Base-by-base conservation (phyloP, 441 rosid species). In the Eutrema salsugineum region DNA sequence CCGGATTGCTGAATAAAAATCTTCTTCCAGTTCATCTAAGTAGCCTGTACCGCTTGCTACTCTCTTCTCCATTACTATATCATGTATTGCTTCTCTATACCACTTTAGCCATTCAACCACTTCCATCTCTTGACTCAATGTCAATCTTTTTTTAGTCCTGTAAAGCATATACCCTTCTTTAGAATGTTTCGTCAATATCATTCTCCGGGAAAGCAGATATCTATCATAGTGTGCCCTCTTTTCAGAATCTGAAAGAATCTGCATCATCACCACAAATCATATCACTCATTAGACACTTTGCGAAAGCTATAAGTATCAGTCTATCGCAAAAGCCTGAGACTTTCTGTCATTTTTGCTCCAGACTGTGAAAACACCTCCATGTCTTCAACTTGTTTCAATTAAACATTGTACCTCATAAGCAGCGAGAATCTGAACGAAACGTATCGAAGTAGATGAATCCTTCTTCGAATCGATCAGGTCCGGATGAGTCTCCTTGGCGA, bases 401-500 rank as follows among this genome's bases (percentile, higher is more conserved):
- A 44, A 4, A 15, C 19, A 14, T 27, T 32, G 43, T 46, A 92
- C 98, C 96, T 92, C 97, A 74, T 94, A 92, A 77, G 99, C 96
- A 35, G 98, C 97, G 57, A 92, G 88, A 73, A 94, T 87, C 80
- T 83, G 94, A 77, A 94, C 78, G 81, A 94, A 92, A 54, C 91
- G 91, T 17, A 71, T 71, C 62, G 93, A 83, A 65, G 82, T 62
- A 44, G 86, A 79, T 1, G 79, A 24, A 49, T 86, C 78, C 46
- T 83, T 83, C 70, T 72, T 77, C 27, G 70, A 76, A 0, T 85
- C 69, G 10, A 79, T 71, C 50, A 92, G 81, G 79, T 94, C 99
- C 4, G 99, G 99, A 70, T 92, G 99, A 79, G 97, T 92, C 75
- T 92, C 86, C 63, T 94, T 94, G 40, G 98, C 98, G 53, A 94